These are phyloP conservation scores for Aspergillus haitiensis DNA, from an alignment of 495 filamentous ascomycete genomes.

Conservation along the genomic window DNA sequence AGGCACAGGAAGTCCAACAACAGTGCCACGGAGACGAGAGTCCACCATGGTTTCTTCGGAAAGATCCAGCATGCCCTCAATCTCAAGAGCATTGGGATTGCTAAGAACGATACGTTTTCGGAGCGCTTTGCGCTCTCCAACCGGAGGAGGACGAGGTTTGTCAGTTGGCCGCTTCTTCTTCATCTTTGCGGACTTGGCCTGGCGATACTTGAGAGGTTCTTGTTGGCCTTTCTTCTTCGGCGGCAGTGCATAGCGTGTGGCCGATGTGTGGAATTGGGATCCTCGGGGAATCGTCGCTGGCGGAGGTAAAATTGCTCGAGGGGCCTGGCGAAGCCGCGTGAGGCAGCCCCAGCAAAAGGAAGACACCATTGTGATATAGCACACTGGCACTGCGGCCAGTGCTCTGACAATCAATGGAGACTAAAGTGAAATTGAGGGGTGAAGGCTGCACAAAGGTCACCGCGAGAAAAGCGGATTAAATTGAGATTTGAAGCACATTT, in stretches of 20 bases:
- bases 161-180: slow-evolving; percentile 47
- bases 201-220: slow-evolving; percentile 34
- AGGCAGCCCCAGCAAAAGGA: slow-evolving; percentile 69
- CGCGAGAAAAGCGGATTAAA: slow-evolving; percentile 23
- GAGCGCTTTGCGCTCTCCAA: slow-evolving; percentile 81
- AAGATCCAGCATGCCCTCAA: slow-evolving; percentile 63
- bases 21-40: slow-evolving; percentile 55
- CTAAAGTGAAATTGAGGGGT: slow-evolving; percentile 26
- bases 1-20: slow-evolving; percentile 67
- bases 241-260: slow-evolving; percentile 40
- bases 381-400: slow-evolving; percentile 41
- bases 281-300: slow-evolving; percentile 38
- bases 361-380: slow-evolving; percentile 58
- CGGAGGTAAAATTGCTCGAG: slow-evolving; percentile 42
- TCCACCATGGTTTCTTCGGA: slow-evolving; percentile 55
- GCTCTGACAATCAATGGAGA: slow-evolving; percentile 37
- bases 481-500: slow-evolving; percentile 34
- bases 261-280: slow-evolving; percentile 49
- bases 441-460: slow-evolving; percentile 24
- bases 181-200: slow-evolving; percentile 47
- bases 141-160: slow-evolving; percentile 52
- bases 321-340: slow-evolving; percentile 49
- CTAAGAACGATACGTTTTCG: slow-evolving; percentile 87
- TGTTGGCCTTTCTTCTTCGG: slow-evolving; percentile 41
- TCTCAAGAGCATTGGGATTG: slow-evolving; percentile 86